These are phyloP conservation scores for Sporodiniella umbellata DNA, from an alignment of 371 early-diverging fungal genomes.

Conservation along the genomic window DNA sequence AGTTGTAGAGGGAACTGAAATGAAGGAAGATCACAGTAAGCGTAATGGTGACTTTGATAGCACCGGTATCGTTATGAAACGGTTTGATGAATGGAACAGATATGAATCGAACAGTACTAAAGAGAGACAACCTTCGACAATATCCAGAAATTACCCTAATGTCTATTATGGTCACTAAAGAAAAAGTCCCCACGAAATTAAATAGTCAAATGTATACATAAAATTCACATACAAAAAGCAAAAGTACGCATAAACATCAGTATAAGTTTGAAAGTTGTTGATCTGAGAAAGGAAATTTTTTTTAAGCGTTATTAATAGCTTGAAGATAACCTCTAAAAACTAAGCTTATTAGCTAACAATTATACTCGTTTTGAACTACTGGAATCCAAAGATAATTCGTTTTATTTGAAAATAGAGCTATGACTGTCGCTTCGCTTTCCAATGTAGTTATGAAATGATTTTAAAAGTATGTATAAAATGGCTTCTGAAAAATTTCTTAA, in stretches of 20 bases:
- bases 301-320: no score
- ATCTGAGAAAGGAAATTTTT: no score
- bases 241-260: background rate
- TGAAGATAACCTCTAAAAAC: no score
- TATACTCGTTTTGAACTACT: no score
- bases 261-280: no score
- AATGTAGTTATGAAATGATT: background rate
- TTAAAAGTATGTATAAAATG: background rate
- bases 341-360: no score
- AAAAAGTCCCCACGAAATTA: background rate
- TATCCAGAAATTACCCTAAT: background rate
- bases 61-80: slow-evolving; percentile 50
- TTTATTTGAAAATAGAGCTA: no score
- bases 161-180: background rate
- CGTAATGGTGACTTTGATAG: slow-evolving; percentile 78
- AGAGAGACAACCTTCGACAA: background rate
- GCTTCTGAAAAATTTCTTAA: background rate
- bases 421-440: no score
- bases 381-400: no score
- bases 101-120: background rate
- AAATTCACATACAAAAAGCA: background rate
- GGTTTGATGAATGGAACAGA: background rate
- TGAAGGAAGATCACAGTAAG: slow-evolving; percentile 62
- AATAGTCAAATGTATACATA: background rate
- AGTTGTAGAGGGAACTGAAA: slow-evolving; percentile 71